Base-by-base conservation (phyloP, 257 asterid species). In the Apocynum venetum region DNA sequence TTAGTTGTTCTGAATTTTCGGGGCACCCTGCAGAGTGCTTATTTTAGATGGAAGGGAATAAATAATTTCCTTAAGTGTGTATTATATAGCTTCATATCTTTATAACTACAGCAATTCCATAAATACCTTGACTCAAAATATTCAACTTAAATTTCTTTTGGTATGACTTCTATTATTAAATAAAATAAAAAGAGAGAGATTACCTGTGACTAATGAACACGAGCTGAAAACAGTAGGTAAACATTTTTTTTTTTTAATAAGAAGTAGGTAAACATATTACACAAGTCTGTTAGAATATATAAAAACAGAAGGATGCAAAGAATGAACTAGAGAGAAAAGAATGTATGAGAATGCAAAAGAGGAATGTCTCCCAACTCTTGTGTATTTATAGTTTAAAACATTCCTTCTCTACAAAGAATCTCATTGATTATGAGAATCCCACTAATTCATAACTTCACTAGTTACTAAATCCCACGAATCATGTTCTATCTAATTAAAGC, bases 11-110 rank as follows among this genome's bases (percentile, higher is more conserved):
- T 12, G 6, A 63, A 8, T n/a, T 60, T n/a, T 25, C 3, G 41
- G 38, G 5, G 8, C 13, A 60, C 10, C 11, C 19, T 6, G 1
- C 9, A 31, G 69, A 35, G 44, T 61, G 68, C 19, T 63, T 63
- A 63, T 63, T 63, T n/a, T n/a, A n/a, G n/a, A n/a, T n/a, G n/a
- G n/a, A n/a, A 63, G 69, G 44, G 69, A 63, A 63, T 63, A 60
- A 25, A n/a, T n/a, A n/a, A n/a, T 14, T n/a, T 57, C 15, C 38
- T 59, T 7, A 59, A 2, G 5, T 31, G 11, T 61, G 14, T 63
- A 63, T 0, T 63, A 44, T 4, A 63, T 63, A n/a, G 6, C 19
- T 8, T 61, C 67, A 61, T 31, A 2, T 63, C 43, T 35, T 35
- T 63, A 35, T 35, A 35, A 60, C 11, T 63, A 63, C 44, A 35